Evolutionary conservation across 495 filamentous ascomycete species (phyloP), one percentile per base, ranked within the genome.

Genomic region (Neurospora sp.): DNA sequence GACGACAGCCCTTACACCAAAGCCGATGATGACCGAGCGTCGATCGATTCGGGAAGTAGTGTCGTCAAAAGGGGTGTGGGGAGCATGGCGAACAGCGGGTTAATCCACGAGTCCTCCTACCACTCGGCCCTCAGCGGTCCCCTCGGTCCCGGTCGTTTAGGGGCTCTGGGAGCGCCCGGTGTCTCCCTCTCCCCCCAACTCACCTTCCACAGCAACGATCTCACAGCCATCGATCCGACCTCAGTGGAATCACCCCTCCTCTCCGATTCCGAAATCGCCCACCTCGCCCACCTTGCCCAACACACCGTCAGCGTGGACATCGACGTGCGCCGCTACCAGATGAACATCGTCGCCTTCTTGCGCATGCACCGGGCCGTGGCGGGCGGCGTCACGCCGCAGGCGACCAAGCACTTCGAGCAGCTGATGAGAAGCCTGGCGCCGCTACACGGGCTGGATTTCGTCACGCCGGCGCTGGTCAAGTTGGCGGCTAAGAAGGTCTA

Each of bases 401-500:
- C 94, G 3, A 97, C 94, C 16, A 87, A 86, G 54, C 92, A 97
- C 75, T 91, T 98, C 72, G 84, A 88, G 70, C 82, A 82, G 70
- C 85, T 97, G 35, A 82, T 88, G 73, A 86, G 85, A 85, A 88
- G 86, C 72, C 86, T 99, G n/a, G 93, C 96, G 20, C 88, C 92
- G 3, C 82, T 99, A 11, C 94, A 98, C 81, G 90, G 90, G 14
- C 82, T 96, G 20, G 87, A 90, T 71, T 98, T 90, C 77, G 88
- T 93, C 4, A 94, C 96, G 3, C 96, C 96, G 1, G 91, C 93
- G 5, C 86, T 99, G 27, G 90, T 97, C 12, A 88, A 85, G 23
- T 84, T 99, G 69, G 96, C 96, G 4, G 89, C 90, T n/a, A 89
- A 88, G 73, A 99, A 98, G 83, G 88, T 97, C 14, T 98, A 96